Base-by-base conservation (phyloP, 345 rosid species). In the Dovyalis caffra region DNA sequence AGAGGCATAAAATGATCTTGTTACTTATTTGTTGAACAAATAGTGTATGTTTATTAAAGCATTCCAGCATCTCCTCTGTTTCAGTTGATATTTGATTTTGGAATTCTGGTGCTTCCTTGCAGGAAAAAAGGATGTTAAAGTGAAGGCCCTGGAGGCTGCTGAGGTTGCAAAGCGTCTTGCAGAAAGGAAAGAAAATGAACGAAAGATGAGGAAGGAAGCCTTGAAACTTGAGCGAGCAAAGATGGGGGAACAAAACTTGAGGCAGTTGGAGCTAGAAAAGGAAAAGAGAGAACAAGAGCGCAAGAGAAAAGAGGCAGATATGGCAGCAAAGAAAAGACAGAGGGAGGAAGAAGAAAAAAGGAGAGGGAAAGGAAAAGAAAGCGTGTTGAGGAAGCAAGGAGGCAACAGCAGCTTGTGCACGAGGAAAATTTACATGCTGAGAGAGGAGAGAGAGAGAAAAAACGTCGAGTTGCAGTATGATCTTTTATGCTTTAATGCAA, bases 91-190 rank as follows among this genome's bases (percentile, higher is more conserved):
- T 25, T 60, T 15, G 18, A 40, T 21, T 6, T 49, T 20, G 8
- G 8, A 56, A n/a, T 37, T 34, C 33, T 12, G 71, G 25, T 53
- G 51, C 72, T 74, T 64, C 26, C 75, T 78, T 58, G 21, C 69
- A 95, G 99, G 98, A 66, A 96, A 90, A 85, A 92, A 94, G 79
- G 92, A 92, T 70, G 83, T 93, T 64, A 91, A 88, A 85, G 97
- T 95, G 82, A 93, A 88, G 81, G 91, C 99, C 68, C 83, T 95
- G 70, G 97, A 87, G 84, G 92, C 89, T 80, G 97, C 99, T 75
- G 97, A 87, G 83, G 93, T 90, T 75, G 90, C 95, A 40, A 92
- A 84, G 80, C 88, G 92, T 72, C 88, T 87, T 79, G 94, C 90
- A 43, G 93, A 90, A 84, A 87, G 89, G 84, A 93, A 86, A 82